Conservation (phyloP, 2,329 filamentous ascomycete species). For the Daldinia sp. region DNA sequence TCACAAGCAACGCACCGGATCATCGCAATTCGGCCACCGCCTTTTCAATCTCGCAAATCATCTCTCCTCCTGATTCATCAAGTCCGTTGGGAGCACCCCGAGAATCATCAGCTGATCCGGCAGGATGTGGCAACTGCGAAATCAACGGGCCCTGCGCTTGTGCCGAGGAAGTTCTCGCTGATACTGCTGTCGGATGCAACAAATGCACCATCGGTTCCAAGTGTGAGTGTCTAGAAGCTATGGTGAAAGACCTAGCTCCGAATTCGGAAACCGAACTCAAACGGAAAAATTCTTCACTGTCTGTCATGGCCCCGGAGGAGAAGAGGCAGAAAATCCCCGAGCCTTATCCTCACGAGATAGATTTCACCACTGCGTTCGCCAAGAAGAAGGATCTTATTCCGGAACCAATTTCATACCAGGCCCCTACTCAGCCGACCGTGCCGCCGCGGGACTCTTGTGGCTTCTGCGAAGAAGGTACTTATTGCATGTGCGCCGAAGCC, state of each 20-base stretch:
- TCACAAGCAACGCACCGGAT: conserved; percentile 38
- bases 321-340: conserved; percentile 64
- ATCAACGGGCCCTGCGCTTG: conserved; percentile 64
- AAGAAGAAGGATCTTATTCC: conserved; percentile 53
- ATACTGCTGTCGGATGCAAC: conserved; percentile 66
- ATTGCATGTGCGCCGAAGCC: conserved; percentile 79
- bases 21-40: conserved; percentile 50
- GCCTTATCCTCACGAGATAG: conserved; percentile 68
- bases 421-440: conserved; percentile 47
- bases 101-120: conserved; percentile 46
- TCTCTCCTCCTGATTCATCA: conserved; percentile 59
- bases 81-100: conserved; percentile 43
- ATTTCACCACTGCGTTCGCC: conserved; percentile 75
- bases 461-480: conserved; percentile 83
- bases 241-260: conserved; percentile 48
- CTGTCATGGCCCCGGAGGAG: conserved; percentile 53
- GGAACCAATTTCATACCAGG: conserved; percentile 41
- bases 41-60: conserved; percentile 66
- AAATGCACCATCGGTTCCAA: conserved; percentile 69
- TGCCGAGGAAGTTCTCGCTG: conserved; percentile 65
- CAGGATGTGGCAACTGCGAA: conserved; percentile 65
- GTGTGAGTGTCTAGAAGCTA: conserved; percentile 68
- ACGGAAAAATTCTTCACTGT: conserved; percentile 57
- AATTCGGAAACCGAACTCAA: conserved; percentile 55
- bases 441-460: conserved; percentile 75